These are phyloP conservation scores for Rubia tinctorum DNA, from an alignment of 305 asterid species.

Conservation along the genomic window DNA sequence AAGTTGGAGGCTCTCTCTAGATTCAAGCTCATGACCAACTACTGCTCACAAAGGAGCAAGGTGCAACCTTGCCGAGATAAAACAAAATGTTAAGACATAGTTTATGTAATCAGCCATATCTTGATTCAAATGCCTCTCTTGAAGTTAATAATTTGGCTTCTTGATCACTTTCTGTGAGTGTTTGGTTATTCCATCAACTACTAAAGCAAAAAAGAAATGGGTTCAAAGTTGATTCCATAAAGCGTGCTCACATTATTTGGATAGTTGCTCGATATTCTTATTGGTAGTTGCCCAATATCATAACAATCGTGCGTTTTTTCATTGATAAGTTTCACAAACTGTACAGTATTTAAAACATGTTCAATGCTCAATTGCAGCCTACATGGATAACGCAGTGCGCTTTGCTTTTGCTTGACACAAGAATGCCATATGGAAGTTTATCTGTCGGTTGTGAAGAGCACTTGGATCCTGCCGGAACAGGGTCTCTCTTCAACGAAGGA, in stretches of 20 bases:
- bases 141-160: neutral
- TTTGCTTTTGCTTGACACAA: conserved; percentile 89
- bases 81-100: no score
- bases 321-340: neutral
- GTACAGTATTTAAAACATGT: neutral
- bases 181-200: neutral
- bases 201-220: no score
- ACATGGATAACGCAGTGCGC: conserved; percentile 96
- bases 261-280: no score
- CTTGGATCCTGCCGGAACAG: conserved; percentile 98
- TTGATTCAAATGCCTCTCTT: no score
- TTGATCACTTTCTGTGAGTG: neutral
- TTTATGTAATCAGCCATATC: no score
- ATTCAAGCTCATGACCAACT: no score
- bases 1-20: no score
- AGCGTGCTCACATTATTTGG: no score
- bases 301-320: neutral
- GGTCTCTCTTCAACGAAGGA: conserved; percentile 96
- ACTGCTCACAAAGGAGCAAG: no score
- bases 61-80: no score
- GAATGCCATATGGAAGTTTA: conserved; percentile 94
- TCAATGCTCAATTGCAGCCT: conserved; percentile 46
- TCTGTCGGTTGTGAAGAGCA: conserved; percentile 95
- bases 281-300: no score
- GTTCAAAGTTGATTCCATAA: no score